phyloP scores from a whole-genome alignment of 441 rosid species.

The Populus tomentosa region DNA sequence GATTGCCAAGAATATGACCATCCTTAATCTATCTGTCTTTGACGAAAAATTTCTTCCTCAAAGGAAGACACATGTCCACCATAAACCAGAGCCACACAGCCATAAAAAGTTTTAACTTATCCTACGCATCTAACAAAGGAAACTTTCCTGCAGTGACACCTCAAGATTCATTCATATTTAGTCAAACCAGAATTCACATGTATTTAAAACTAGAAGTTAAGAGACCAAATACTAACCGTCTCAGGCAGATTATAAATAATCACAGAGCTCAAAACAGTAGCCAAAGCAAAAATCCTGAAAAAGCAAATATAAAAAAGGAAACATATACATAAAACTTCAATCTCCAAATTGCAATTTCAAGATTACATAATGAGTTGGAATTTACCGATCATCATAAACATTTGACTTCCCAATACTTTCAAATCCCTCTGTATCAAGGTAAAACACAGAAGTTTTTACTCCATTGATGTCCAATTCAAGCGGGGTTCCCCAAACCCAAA shows the following conservation, averaged over 20 bases:
- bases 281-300: slow-evolving; percentile 94
- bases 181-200: too few relatives aligned
- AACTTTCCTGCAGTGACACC: not conserved
- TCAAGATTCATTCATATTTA: not conserved
- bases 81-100: too few relatives aligned
- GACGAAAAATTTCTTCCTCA: too few relatives aligned
- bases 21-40: too few relatives aligned
- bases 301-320: slow-evolving; percentile 15
- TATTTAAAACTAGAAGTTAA: slow-evolving; percentile 3
- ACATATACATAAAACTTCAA: slow-evolving; percentile 8
- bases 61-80: too few relatives aligned
- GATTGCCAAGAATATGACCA: too few relatives aligned
- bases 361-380: not conserved
- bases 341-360: slow-evolving; percentile 3
- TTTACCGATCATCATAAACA: slow-evolving; percentile 95
- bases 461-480: slow-evolving; percentile 70
- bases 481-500: slow-evolving; percentile 99
- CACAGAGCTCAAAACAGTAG: slow-evolving; percentile 94
- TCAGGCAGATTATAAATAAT: slow-evolving; percentile 94
- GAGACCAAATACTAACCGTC: slow-evolving; percentile 56
- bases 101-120: not conserved
- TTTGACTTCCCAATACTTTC: slow-evolving; percentile 99
- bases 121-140: not conserved
- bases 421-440: slow-evolving; percentile 98
- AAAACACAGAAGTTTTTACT: slow-evolving; percentile 79